Evolutionary conservation across 2,329 filamentous ascomycete species (phyloP), one percentile per base, ranked within the genome.

Genomic region (Calonectria honghensis): DNA sequence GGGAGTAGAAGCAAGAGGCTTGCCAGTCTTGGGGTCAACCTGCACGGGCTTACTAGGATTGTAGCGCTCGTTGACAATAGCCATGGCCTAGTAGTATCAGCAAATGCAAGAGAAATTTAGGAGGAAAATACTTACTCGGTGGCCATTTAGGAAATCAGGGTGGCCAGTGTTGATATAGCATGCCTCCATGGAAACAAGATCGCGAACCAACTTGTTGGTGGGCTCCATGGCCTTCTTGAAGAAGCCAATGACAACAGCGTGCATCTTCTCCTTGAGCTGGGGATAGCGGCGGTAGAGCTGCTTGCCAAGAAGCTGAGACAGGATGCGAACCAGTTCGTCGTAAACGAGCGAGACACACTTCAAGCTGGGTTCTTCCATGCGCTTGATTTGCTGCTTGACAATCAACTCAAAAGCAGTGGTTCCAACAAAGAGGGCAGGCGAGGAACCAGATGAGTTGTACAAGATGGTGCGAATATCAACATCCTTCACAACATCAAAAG

Each of bases 141-240:
- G 96, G 32, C 97, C 97, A 83, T 98, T 98, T 77, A 99, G 89
- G 86, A 99, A 99, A 84, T 99, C 97, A 13, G 97, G 97, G 84
- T 99, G 97, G 13, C 96, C 97, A 37, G 97, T 99, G 88, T 99
- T 99, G 89, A 99, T 94, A 85, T 99, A 99, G 88, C 95, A 97
- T 18, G 96, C 88, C 86, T 99, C 97, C 97, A 99, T 99, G 13
- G 93, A 88, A 32, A 99, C 96, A 51, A 99, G 90, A 84, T 99
- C 97, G 82, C 88, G 93, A 72, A 99, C 97, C 63, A 99, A 91
- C 90, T 98, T 98, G 89, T 98, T 98, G 48, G 97, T 98, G 9
- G 97, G 97, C 69, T 98, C 96, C 95, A 98, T 98, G 69, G 95
- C 93, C 88, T 98, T 98, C 88, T 98, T 98, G 90, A 98, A 98